Evolutionary conservation across 139 green algal species (phyloP).

Genomic region (Tetradesmus obliquus): DNA sequence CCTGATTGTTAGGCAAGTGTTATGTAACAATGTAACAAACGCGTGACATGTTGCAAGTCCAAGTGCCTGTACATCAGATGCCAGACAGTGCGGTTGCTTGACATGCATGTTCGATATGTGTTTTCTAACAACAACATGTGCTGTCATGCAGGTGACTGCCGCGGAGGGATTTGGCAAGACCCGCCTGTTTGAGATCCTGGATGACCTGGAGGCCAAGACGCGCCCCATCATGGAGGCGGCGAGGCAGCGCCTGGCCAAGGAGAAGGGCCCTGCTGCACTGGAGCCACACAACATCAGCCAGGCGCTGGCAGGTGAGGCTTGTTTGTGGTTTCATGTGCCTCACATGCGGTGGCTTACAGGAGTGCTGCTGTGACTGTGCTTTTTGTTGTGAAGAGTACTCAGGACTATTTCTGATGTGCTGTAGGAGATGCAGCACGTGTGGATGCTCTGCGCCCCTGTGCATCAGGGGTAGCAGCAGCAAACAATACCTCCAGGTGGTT

Average conservation of each 20-base stretch:
- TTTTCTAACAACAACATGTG: too few relatives aligned
- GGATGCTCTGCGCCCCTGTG: too few relatives aligned
- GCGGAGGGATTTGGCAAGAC: constrained; percentile 87
- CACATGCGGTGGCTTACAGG: too few relatives aligned
- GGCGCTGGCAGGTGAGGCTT: constrained; percentile 63
- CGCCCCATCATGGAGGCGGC: constrained; percentile 73
- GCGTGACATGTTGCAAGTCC: too few relatives aligned
- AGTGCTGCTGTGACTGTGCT: constrained; percentile 63
- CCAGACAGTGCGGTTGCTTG: too few relatives aligned
- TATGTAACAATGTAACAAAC: too few relatives aligned
- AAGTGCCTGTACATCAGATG: too few relatives aligned
- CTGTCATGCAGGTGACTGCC: constrained; percentile 64
- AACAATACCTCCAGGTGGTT: not conserved
- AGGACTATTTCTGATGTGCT: too few relatives aligned
- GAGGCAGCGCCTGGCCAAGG: constrained; percentile 56
- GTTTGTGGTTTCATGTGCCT: not conserved
- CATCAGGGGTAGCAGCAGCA: too few relatives aligned
- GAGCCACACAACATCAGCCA: constrained; percentile 81
- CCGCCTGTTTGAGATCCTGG: constrained; percentile 83
- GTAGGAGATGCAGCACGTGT: too few relatives aligned
- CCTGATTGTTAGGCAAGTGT: too few relatives aligned
- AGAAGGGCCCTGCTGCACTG: constrained; percentile 74
- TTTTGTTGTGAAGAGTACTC: not conserved
- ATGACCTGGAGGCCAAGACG: constrained; percentile 75
- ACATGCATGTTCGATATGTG: too few relatives aligned